Conservation (phyloP, 371 early-diverging fungal species). For the Apophysomyces variabilis region DNA sequence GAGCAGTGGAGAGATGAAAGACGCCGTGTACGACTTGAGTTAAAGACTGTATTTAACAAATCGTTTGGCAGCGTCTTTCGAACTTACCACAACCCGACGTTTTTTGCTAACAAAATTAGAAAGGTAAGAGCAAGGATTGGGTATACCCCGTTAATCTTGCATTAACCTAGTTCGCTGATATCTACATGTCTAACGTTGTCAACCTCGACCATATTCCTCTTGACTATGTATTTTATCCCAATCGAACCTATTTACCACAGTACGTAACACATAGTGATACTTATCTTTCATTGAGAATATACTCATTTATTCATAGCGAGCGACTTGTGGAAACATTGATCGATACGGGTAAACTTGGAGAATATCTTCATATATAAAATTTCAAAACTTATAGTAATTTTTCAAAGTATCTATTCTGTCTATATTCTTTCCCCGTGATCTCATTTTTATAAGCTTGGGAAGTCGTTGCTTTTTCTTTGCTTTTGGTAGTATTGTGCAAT, state of each 20-base stretch:
- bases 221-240: constrained; percentile 70
- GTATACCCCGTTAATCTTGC: not conserved
- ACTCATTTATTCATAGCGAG: constrained; percentile 31
- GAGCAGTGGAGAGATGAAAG: constrained; percentile 59
- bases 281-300: not conserved
- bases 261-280: constrained; percentile 32
- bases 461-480: constrained; percentile 52
- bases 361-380: not conserved
- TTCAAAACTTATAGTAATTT: too few species aligned
- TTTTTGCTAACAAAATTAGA: constrained; percentile 68
- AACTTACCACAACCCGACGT: constrained; percentile 66
- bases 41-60: constrained; percentile 59
- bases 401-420: not conserved
- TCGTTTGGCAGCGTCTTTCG: constrained; percentile 74
- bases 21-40: constrained; percentile 40
- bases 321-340: constrained; percentile 49
- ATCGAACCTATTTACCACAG: constrained; percentile 66
- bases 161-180: constrained; percentile 41
- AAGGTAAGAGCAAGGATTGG: constrained; percentile 25
- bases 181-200: constrained; percentile 63
- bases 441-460: constrained; percentile 37
- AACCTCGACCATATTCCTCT: constrained; percentile 60
- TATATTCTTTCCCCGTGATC: not conserved
- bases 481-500: constrained; percentile 86
- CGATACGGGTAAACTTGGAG: constrained; percentile 39